Percentiles rank a stretch among this genome's conserved stretches.
phyloP scores from a whole-genome alignment of 768 basidiomycete genomes.

The Tubosaeta brunneosetosa region DNA sequence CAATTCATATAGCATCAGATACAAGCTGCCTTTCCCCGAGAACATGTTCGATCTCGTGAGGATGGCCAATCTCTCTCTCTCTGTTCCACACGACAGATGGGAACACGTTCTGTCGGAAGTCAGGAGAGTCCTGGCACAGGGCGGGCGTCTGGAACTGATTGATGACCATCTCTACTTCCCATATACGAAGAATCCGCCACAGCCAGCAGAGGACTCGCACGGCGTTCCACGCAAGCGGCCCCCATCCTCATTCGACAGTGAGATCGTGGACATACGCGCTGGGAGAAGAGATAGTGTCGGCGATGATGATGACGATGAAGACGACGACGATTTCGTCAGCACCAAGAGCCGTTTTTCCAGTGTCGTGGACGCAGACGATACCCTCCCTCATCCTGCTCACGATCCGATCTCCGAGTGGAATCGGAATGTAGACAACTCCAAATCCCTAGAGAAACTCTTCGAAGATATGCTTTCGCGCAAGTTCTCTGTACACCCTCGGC shows the following conservation, averaged over 20 bases:
- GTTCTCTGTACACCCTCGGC: conserved; percentile 49
- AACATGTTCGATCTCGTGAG: conserved; percentile 67
- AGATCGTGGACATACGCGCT: conserved; percentile 15
- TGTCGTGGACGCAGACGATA: conserved; percentile 15
- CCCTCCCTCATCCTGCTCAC: conserved; percentile 17
- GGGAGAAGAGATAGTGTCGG: conserved; percentile 6
- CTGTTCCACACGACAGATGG: conserved; percentile 62
- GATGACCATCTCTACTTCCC: conserved; percentile 71
- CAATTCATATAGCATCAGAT: conserved; percentile 40
- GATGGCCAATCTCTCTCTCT: conserved; percentile 62
- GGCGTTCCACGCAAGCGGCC: neutral
- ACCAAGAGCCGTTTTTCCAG: conserved; percentile 28
- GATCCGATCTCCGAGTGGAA: conserved; percentile 37
- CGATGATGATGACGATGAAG: conserved; percentile 23
- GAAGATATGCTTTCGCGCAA: conserved; percentile 51
- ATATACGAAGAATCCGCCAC: conserved; percentile 35
- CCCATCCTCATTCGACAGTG: conserved; percentile 16
- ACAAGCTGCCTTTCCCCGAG: conserved; percentile 56
- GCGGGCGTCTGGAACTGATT: conserved; percentile 67
- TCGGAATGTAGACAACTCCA: conserved; percentile 35
- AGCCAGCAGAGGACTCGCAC: conserved; percentile 6
- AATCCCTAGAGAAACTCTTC: conserved; percentile 54
- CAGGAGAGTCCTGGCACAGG: conserved; percentile 53
- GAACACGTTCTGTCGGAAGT: conserved; percentile 53
- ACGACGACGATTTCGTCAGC: conserved; percentile 30